Percentiles rank a stretch among this genome's conserved stretches.
phyloP scores from a whole-genome alignment of 2,329 filamentous ascomycete genomes.

The Fusarium pseudocircinatum region DNA sequence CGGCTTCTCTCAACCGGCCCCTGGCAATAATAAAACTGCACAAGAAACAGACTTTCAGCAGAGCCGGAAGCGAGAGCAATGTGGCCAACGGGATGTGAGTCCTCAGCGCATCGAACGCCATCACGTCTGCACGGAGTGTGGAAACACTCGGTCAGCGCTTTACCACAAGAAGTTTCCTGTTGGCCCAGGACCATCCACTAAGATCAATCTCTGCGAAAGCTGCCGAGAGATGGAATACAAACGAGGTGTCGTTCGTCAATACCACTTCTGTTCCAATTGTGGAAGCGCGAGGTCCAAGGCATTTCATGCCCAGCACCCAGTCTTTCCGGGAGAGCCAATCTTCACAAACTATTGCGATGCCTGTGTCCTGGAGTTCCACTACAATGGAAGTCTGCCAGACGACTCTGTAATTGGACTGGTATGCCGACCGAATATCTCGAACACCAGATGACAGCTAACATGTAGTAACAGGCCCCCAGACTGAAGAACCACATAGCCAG shows the following conservation, averaged over 20 bases:
- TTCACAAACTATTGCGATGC: constrained; percentile 48
- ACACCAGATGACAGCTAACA: constrained; percentile 13
- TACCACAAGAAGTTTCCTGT: constrained; percentile 51
- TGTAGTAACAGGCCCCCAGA: neutral
- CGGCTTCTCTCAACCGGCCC: neutral
- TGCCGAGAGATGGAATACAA: constrained; percentile 46
- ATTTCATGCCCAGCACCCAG: constrained; percentile 47
- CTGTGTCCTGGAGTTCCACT: constrained; percentile 42
- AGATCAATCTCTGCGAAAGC: constrained; percentile 49
- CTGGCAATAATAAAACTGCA: neutral
- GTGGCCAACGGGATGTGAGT: constrained; percentile 30
- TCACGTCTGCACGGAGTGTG: constrained; percentile 52
- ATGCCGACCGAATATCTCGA: constrained; percentile 12
- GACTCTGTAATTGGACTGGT: constrained; percentile 42
- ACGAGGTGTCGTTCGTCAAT: constrained; percentile 32
- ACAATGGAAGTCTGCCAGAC: constrained; percentile 38
- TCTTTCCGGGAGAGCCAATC: constrained; percentile 39
- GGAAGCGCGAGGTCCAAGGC: constrained; percentile 51
- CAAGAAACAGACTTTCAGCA: neutral
- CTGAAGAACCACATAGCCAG: neutral
- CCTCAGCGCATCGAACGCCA: constrained; percentile 32
- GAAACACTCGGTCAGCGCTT: constrained; percentile 46
- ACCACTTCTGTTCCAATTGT: constrained; percentile 57
- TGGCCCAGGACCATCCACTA: constrained; percentile 25
- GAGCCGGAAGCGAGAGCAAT: neutral